Evolutionary conservation across 1,139 yeast genomes (phyloP), one percentile per base, ranked within the genome.

Genomic region (Spathaspora sp.): DNA sequence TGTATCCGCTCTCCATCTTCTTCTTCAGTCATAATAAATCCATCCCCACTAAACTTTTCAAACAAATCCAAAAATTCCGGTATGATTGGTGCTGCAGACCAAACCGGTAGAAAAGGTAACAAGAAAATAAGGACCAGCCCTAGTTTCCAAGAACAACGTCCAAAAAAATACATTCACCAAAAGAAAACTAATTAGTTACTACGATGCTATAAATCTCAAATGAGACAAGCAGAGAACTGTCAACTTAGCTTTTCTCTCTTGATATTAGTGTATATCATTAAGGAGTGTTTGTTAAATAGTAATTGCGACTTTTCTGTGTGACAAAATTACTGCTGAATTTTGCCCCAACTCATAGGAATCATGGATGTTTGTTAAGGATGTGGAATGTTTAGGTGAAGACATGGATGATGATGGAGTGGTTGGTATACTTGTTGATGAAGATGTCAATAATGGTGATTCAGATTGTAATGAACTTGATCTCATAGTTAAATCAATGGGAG

Each of bases 261-360:
- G 25, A 18, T 17, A 11, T 16, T 13, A 7, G 38, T 7, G 23
- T 7, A 13, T 34, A 9, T 13, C 7, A 2, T 37, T 17, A 5
- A 8, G 13, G 13, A 17, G 7, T 25, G 26, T 37, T 17, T 7
- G 9, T 13, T 31, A 31, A 15, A 15, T 15, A 13, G 36, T 4
- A 13, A 31, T 31, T 9, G 36, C 36, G 16, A 13, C 13, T 6
- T 31, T 15, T 31, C 18, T 9, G 13, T 27, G 18, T 47, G 56
- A 63, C 74, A 73, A 74, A 74, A 72, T 72, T 65, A 63, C 78
- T 73, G 71, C 79, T 67, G 78, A 72, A 74, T 71, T 72, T 72
- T 73, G 78, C 78, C 70, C 78, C 75, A 71, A 61, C 65, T 70
- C 76, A 64, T 65, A 65, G 44, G 58, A 52, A 46, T 47, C 44